These are phyloP conservation scores for Elsinoe batatas DNA, from an alignment of 2,329 filamentous ascomycete genomes.

Conservation along the genomic window DNA sequence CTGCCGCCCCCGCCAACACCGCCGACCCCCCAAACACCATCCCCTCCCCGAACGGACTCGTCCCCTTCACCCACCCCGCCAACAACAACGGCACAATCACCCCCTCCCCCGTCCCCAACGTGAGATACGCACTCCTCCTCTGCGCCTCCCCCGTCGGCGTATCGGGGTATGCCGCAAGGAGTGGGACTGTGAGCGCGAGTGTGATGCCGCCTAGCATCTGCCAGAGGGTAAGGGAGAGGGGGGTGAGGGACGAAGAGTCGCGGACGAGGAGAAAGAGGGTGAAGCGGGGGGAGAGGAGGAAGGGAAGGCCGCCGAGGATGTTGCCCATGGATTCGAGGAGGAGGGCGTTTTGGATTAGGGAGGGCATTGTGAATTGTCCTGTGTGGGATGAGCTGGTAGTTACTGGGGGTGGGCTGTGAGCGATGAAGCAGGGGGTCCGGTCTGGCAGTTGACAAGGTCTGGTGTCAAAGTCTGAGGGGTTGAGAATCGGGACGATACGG, in stretches of 20 bases:
- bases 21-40: constrained; percentile 5
- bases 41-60: constrained; percentile 17
- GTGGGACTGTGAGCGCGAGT: constrained; percentile 20
- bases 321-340: constrained; percentile 21
- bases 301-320: constrained; percentile 16
- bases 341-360: constrained; percentile 22
- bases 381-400: neutral
- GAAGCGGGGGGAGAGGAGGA: constrained; percentile 20
- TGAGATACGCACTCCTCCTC: constrained; percentile 19
- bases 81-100: constrained; percentile 19
- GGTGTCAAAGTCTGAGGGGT: too few relatives aligned
- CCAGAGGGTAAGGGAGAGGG: constrained; percentile 17
- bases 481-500: too few relatives aligned
- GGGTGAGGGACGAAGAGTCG: constrained; percentile 19
- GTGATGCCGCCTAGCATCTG: constrained; percentile 22
- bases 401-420: neutral
- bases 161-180: constrained; percentile 23
- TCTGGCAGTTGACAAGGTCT: too few relatives aligned
- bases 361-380: constrained; percentile 13
- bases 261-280: constrained; percentile 19
- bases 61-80: constrained; percentile 18
- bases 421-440: too few relatives aligned
- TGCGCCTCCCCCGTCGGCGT: constrained; percentile 18
- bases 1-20: constrained; percentile 13
- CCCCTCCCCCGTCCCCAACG: constrained; percentile 20